Evolutionary conservation across 208 protist genomes (phyloP), one percentile per base, ranked within the genome.

Genomic region (Leishmania martiniquensis): DNA sequence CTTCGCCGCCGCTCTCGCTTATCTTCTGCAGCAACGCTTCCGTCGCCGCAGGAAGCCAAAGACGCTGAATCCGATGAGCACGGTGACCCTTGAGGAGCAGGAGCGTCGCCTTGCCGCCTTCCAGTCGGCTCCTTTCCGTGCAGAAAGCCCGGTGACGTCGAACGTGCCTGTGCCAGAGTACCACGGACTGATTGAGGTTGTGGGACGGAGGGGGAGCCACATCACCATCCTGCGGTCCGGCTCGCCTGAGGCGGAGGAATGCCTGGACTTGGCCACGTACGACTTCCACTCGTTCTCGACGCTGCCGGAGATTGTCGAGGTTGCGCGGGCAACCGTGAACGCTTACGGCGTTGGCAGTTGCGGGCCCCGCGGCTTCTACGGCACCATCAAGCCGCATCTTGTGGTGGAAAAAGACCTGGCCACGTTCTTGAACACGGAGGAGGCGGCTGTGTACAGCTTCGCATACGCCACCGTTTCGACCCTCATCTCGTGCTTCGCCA

Each of bases 351-450:
- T 99, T 25, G 99, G 99, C 39, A 98, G 97, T 55, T 99, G 99
- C 88, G 99, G 99, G 17, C 99, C 99, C 22, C 90, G 98, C 70
- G 97, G 97, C 70, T 99, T 99, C 85, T 99, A 99, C 85, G 98
- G 98, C 66, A 99, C 98, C 5, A 94, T 99, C 65, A 98, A 99
- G 78, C 94, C 97, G 10, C 99, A 99, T 87, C 76, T 99, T 7
- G 87, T 98, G 15, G 81, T 98, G 3, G 98, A 99, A 87, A 80
- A 91, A 65, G 85, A 92, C 71, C 65, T 99, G 42, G 93, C 96
- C 10, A 79, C 92, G 39, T 99, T 99, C 75, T 77, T 98, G 60
- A 70, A 83, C 59, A 96, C 93, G 17, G 92, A 98, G 22, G 91
- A 91, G 44, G 81, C 95, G 34, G 95, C 99, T 72, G 80, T 99